These are phyloP conservation scores for Saccharomyces pastorianus DNA, from an alignment of 1,139 yeast genomes.

Conservation along the genomic window DNA sequence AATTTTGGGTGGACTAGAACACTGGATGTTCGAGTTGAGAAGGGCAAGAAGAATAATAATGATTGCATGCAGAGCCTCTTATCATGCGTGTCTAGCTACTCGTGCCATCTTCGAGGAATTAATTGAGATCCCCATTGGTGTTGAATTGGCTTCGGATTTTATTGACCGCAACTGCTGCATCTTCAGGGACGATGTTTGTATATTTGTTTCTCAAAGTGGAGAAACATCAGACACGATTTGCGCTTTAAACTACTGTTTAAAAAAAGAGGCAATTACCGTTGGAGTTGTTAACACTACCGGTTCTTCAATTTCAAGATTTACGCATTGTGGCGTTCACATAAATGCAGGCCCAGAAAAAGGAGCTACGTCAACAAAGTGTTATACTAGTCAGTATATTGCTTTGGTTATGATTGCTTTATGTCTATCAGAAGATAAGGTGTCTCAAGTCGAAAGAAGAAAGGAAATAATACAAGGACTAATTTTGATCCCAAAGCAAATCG, in stretches of 20 bases:
- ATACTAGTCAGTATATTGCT: constrained; percentile 96
- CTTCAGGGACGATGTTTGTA: no score
- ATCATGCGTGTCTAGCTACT: constrained; percentile 95
- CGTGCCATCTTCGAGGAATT: constrained; percentile 88
- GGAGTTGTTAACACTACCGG: constrained; percentile 70
- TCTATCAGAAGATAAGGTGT: constrained; percentile 81
- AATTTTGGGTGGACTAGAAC: constrained; percentile 82
- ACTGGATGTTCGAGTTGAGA: constrained; percentile 80
- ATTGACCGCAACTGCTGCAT: no score
- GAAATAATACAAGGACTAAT: constrained; percentile 84
- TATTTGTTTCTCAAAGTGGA: no score
- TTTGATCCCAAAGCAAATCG: constrained; percentile 78
- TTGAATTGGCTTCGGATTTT: no score
- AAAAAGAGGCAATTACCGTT: no score
- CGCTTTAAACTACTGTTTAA: no score
- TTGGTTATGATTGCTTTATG: constrained; percentile 59
- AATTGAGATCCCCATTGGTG: no score
- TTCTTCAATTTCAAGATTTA: constrained; percentile 87
- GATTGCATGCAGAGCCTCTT: constrained; percentile 66
- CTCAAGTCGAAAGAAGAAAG: constrained; percentile 63
- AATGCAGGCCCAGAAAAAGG: constrained; percentile 99
- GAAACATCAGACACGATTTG: no score
- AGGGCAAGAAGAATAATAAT: constrained; percentile 36
- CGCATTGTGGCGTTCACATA: constrained; percentile 98
- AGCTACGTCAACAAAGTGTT: constrained; percentile 97